Percentiles rank a stretch among this genome's conserved stretches.
Conservation (phyloP, 2,329 filamentous ascomycete genomes). For the Botrytis aclada region DNA sequence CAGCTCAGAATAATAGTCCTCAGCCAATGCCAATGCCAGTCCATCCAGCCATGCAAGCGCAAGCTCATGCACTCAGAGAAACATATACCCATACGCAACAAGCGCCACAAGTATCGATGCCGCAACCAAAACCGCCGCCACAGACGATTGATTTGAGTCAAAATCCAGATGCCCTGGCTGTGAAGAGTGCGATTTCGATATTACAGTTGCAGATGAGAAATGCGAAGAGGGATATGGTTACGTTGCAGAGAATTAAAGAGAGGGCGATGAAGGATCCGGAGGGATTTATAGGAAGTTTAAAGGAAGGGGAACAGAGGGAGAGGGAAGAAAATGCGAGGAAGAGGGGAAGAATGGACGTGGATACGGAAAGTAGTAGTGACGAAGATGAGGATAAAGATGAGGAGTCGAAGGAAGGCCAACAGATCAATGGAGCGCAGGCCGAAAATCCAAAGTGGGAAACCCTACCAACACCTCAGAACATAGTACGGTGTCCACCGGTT, state of each 20-base stretch:
- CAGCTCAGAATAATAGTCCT: not conserved
- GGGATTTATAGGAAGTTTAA: slow-evolving; percentile 67
- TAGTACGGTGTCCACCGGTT: slow-evolving; percentile 82
- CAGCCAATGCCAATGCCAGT: slow-evolving; percentile 3
- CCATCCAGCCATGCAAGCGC: slow-evolving; percentile 27
- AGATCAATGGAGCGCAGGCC: not conserved
- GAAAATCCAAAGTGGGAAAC: slow-evolving; percentile 50
- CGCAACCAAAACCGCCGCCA: slow-evolving; percentile 44
- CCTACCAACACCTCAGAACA: slow-evolving; percentile 74
- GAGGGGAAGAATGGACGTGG: slow-evolving; percentile 29
- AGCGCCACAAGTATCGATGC: slow-evolving; percentile 40
- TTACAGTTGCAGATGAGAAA: slow-evolving; percentile 82
- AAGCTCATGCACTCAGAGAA: not conserved
- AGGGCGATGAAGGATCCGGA: slow-evolving; percentile 69
- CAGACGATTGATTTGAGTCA: slow-evolving; percentile 55
- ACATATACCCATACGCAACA: slow-evolving; percentile 48
- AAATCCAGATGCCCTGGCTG: slow-evolving; percentile 84
- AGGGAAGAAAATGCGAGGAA: slow-evolving; percentile 30
- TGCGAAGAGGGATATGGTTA: slow-evolving; percentile 70
- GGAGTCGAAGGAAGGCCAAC: slow-evolving; percentile 22
- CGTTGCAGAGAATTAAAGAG: slow-evolving; percentile 66
- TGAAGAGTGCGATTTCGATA: slow-evolving; percentile 80
- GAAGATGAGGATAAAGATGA: slow-evolving; percentile 24
- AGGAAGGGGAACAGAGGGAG: slow-evolving; percentile 54
- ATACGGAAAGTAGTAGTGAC: slow-evolving; percentile 18